These are phyloP conservation scores for Acacia melanoxylon DNA, from an alignment of 306 rosid species.

Conservation along the genomic window DNA sequence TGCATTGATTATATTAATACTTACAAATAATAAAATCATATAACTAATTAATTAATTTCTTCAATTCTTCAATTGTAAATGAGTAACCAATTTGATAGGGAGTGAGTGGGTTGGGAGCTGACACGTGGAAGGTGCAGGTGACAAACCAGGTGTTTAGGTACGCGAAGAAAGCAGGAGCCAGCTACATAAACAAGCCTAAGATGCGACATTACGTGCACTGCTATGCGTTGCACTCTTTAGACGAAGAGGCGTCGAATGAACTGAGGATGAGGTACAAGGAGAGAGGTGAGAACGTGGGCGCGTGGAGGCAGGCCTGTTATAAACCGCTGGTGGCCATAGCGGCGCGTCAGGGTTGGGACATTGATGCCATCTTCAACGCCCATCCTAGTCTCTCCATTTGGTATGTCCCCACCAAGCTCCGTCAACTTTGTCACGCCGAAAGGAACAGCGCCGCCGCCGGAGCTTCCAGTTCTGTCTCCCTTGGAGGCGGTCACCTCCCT, in stretches of 20 bases:
- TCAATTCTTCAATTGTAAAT: too few relatives aligned
- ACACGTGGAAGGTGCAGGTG: conserved; percentile 47
- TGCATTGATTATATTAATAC: too few relatives aligned
- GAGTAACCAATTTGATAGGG: too few relatives aligned
- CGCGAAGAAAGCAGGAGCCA: conserved; percentile 89
- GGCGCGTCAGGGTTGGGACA: conserved; percentile 88
- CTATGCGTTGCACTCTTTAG: conserved; percentile 85
- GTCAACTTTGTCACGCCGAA: conserved; percentile 89
- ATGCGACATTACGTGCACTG: conserved; percentile 99
- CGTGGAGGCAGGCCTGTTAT: conserved; percentile 91
- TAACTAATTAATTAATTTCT: too few relatives aligned
- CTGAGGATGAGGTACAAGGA: conserved; percentile 70
- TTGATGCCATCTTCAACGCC: conserved; percentile 82
- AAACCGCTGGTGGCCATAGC: conserved; percentile 76
- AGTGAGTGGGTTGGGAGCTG: neutral
- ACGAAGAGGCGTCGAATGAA: conserved; percentile 71
- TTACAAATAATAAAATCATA: too few relatives aligned
- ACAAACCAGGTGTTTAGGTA: conserved; percentile 88
- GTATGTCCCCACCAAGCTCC: conserved; percentile 95
- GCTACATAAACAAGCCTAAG: conserved; percentile 94
- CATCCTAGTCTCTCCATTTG: conserved; percentile 83
- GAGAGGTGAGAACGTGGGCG: conserved; percentile 85
- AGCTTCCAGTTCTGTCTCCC: conserved; percentile 57
- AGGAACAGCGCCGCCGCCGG: conserved; percentile 48
- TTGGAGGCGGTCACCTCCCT: conserved; percentile 42